Base-by-base conservation (phyloP, 2,329 filamentous ascomycete species). In the Hypomyces perniciosus region DNA sequence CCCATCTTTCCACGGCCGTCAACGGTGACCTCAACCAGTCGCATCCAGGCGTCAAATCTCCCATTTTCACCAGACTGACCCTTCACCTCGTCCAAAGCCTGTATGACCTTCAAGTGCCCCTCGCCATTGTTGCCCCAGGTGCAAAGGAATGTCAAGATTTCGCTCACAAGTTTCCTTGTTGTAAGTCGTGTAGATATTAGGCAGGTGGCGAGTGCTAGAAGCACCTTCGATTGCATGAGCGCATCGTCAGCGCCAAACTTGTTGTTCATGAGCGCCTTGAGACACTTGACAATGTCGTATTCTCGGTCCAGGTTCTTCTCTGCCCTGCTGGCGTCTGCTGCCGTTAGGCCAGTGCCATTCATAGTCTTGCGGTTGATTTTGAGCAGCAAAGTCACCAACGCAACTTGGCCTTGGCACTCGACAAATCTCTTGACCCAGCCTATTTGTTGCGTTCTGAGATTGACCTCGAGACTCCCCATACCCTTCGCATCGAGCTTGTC, bases 1-100 rank as follows among this genome's bases (percentile, higher is more conserved):
- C 93, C 93, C 90, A 99, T 96, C 78, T 97, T 99, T 61, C 93
- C 93, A 63, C 93, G 86, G 37, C 93, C 93, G 69, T 97, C 93
- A 57, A 96, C 84, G 1, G 92, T 97, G 60, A 97, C 92, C 71
- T 97, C 93, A 39, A 97, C 92, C 54, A 96, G 86, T 53, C 93
- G 89, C 89, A 99, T 96, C 93, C 93, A 99, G 35, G 91, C 85
- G 69, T 99, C 93, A 64, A 99, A 99, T 1, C 93, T 84, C 37
- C 93, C 92, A 70, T 95, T 96, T 68, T 97, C 93, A 55, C 86
- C 87, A 63, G 91, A 85, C 62, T 90, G 83, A 41, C 79, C 81
- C 71, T 96, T 97, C 70, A 96, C 87, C 65, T 87, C 81, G 65
- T 99, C 93, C 75, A 97, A 82, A 35, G 90, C 89, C 71, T 95